Conservation (phyloP, 768 basidiomycete species). For the Omphalotus guepiniiformis region DNA sequence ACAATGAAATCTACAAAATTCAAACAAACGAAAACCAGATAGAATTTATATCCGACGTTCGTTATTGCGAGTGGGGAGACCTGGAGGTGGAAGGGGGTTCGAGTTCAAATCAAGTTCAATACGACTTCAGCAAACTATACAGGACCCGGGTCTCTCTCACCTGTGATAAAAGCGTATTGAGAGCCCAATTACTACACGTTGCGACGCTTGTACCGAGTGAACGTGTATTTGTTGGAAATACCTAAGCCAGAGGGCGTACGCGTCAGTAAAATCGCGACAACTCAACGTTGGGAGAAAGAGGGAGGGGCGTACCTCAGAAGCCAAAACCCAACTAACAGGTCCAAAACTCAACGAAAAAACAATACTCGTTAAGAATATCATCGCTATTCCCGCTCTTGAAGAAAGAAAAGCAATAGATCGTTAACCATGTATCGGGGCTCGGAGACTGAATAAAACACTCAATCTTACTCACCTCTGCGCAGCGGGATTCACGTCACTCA, state of each 20-base stretch:
- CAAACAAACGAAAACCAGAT: constrained; percentile 49
- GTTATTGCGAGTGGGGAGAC: constrained; percentile 50
- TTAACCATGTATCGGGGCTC: too few species aligned
- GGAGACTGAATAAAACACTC: too few species aligned
- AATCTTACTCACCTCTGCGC: constrained; percentile 32
- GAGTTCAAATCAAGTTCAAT: too few species aligned
- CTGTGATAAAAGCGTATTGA: constrained; percentile 42
- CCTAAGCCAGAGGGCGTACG: too few species aligned
- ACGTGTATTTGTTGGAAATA: constrained; percentile 58
- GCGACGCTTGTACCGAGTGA: constrained; percentile 59
- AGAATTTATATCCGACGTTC: constrained; percentile 52
- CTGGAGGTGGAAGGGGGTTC: too few species aligned
- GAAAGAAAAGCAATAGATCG: constrained; percentile 18
- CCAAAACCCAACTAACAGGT: constrained; percentile 59
- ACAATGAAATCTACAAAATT: constrained; percentile 48
- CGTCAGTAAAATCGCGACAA: too few species aligned
- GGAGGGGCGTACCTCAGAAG: constrained; percentile 42
- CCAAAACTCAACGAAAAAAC: constrained; percentile 53
- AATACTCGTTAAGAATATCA: constrained; percentile 55
- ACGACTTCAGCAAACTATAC: too few species aligned
- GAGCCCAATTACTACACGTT: constrained; percentile 58
- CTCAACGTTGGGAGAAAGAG: background rate
- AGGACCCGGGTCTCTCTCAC: too few species aligned
- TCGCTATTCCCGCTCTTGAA: constrained; percentile 53
- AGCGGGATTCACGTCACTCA: too few species aligned